phyloP scores from a whole-genome alignment of 2,329 filamentous ascomycete species.

The Venturia asperata region DNA sequence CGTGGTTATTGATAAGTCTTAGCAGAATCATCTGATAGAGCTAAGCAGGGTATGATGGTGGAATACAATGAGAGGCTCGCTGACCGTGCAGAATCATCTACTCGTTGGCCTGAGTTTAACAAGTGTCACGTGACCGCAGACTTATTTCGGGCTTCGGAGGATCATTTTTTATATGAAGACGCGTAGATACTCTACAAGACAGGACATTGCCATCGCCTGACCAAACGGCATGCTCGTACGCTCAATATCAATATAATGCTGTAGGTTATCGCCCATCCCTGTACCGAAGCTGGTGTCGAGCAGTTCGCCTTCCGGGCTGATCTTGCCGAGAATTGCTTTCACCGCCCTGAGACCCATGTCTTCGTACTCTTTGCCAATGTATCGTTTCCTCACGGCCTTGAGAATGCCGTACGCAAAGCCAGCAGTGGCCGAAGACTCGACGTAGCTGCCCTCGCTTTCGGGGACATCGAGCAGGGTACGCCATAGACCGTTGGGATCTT shows the following conservation, averaged over 20 bases:
- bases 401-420: conserved; percentile 76
- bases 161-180: not conserved
- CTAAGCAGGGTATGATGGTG: no score
- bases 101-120: no score
- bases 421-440: conserved; percentile 70
- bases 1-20: no score
- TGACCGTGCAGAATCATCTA: no score
- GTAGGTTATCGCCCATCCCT: conserved; percentile 63
- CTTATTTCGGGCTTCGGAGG: not conserved
- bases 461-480: conserved; percentile 64
- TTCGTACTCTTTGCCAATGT: conserved; percentile 57
- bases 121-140: not conserved
- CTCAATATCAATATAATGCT: conserved; percentile 72
- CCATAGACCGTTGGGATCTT: conserved; percentile 61
- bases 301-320: conserved; percentile 62
- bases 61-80: no score
- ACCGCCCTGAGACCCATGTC: conserved; percentile 58
- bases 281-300: conserved; percentile 72
- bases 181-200: conserved; percentile 44
- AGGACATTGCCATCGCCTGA: conserved; percentile 80
- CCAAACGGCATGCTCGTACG: conserved; percentile 78
- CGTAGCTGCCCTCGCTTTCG: conserved; percentile 61
- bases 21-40: no score
- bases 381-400: conserved; percentile 63
- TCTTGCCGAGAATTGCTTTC: conserved; percentile 57